phyloP scores from a whole-genome alignment of 176 grass and related monocot species.

The Aegilops bicornis region DNA sequence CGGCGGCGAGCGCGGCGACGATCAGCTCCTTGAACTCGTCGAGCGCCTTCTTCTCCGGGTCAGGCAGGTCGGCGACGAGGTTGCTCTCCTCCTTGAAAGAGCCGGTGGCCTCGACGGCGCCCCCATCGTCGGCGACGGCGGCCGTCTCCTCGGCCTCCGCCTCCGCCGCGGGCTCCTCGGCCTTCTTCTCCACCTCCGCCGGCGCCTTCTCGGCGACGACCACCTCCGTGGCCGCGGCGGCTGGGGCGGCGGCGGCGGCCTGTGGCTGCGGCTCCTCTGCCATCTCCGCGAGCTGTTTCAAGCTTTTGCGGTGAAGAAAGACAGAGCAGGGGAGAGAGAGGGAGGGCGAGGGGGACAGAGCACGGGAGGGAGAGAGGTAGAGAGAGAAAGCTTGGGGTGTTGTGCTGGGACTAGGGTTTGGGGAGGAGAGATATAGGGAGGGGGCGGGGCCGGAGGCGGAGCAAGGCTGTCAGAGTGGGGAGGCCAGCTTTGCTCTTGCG shows the following conservation, averaged over 20 bases:
- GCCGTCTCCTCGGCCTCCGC: conserved; percentile 38
- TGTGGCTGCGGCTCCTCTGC: conserved; percentile 64
- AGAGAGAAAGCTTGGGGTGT: neutral
- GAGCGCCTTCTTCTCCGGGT: conserved; percentile 87
- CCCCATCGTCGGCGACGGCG: conserved; percentile 29
- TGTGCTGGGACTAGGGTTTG: conserved; percentile 35
- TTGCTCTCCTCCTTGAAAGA: conserved; percentile 98
- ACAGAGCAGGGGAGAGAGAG: neutral
- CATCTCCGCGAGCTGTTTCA: conserved; percentile 42
- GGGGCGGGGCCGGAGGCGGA: conserved; percentile 20
- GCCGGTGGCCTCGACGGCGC: conserved; percentile 30
- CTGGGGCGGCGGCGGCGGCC: conserved; percentile 19
- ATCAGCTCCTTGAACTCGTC: conserved; percentile 88
- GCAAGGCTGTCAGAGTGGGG: conserved; percentile 57
- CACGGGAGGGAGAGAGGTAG: neutral
- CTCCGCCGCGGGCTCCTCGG: neutral
- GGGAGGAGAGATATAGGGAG: conserved; percentile 35
- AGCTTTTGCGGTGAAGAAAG: neutral
- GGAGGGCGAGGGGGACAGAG: neutral
- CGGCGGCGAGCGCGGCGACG: conserved; percentile 61
- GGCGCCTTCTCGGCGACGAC: conserved; percentile 42
- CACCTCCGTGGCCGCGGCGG: conserved; percentile 28
- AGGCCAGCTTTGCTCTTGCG: conserved; percentile 52
- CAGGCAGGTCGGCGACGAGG: conserved; percentile 66
- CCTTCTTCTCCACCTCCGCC: conserved; percentile 37